Percentiles rank a stretch among this genome's conserved stretches.
Conservation (phyloP, 352 stramenopile species). For the Pythium monospermum region DNA sequence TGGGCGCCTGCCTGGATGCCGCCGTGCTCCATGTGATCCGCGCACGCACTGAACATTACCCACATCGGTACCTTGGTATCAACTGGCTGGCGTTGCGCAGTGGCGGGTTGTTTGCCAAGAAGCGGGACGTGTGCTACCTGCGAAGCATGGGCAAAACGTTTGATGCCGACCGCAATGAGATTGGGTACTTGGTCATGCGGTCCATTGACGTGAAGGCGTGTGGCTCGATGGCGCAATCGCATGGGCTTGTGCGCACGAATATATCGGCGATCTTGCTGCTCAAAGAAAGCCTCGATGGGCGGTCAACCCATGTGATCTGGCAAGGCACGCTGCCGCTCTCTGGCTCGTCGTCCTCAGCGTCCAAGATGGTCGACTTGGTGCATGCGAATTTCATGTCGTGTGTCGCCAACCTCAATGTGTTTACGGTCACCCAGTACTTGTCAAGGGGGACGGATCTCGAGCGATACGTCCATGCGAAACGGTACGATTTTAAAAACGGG, state of each 20-base stretch:
- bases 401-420: slow-evolving; percentile 54
- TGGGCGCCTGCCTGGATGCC: slow-evolving; percentile 56
- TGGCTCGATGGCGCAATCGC: slow-evolving; percentile 38
- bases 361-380: slow-evolving; percentile 18
- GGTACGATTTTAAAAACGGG: slow-evolving; percentile 1
- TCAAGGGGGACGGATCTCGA: slow-evolving; percentile 44
- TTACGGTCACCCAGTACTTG: slow-evolving; percentile 56
- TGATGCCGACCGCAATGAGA: slow-evolving; percentile 34
- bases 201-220: slow-evolving; percentile 58
- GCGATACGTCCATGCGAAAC: slow-evolving; percentile 7
- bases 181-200: slow-evolving; percentile 54
- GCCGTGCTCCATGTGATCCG: slow-evolving; percentile 52
- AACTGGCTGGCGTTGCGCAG: slow-evolving; percentile 52
- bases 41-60: slow-evolving; percentile 29
- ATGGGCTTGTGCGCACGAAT: slow-evolving; percentile 45
- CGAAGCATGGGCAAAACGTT: slow-evolving; percentile 42
- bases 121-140: slow-evolving; percentile 55
- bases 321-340: slow-evolving; percentile 41
- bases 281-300: slow-evolving; percentile 35
- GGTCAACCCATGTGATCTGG: slow-evolving; percentile 46
- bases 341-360: slow-evolving; percentile 37
- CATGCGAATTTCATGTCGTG: slow-evolving; percentile 39
- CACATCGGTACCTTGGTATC: slow-evolving; percentile 59
- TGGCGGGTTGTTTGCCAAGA: slow-evolving; percentile 50
- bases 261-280: slow-evolving; percentile 59